These are phyloP conservation scores for Triangularia setosa DNA, from an alignment of 2,329 filamentous ascomycete genomes.

Conservation along the genomic window DNA sequence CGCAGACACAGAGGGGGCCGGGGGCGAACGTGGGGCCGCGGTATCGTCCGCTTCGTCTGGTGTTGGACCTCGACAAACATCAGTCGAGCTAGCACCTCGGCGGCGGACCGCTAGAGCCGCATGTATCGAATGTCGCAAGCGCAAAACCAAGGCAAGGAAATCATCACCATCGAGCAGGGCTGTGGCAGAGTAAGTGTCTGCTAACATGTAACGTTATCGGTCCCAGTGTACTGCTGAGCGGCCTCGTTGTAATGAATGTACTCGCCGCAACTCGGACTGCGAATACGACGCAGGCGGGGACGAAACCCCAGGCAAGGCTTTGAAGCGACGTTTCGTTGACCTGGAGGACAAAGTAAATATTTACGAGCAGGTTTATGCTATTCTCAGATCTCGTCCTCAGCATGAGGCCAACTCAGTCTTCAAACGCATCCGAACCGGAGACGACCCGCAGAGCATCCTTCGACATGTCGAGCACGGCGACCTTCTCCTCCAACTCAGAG, in stretches of 20 bases:
- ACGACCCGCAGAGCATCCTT: constrained; percentile 9
- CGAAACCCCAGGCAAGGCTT: constrained; percentile 8
- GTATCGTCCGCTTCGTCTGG: neutral
- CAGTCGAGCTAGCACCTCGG: neutral
- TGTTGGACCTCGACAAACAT: neutral
- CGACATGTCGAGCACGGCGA: constrained; percentile 14
- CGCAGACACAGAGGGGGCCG: neutral
- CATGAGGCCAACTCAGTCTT: constrained; percentile 10
- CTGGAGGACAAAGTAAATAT: constrained; percentile 6
- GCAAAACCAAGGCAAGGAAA: constrained; percentile 4
- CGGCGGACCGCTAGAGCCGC: constrained; percentile 1
- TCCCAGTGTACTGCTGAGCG: constrained; percentile 6
- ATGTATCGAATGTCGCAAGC: neutral
- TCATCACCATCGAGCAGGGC: neutral
- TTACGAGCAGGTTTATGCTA: constrained; percentile 10
- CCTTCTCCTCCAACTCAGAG: constrained; percentile 13
- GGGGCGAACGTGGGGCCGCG: neutral
- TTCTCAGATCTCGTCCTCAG: constrained; percentile 9
- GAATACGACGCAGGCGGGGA: constrained; percentile 9
- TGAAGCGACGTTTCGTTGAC: constrained; percentile 12
- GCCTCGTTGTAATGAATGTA: constrained; percentile 9
- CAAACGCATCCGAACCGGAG: constrained; percentile 11
- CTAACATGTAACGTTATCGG: neutral
- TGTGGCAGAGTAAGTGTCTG: neutral
- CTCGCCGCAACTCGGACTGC: constrained; percentile 4